A percentile compares a stretch with the other conserved stretches of the same genome.
Evolutionary conservation across 2,329 filamentous ascomycete species (phyloP).

Genomic region (Curvularia sp.): DNA sequence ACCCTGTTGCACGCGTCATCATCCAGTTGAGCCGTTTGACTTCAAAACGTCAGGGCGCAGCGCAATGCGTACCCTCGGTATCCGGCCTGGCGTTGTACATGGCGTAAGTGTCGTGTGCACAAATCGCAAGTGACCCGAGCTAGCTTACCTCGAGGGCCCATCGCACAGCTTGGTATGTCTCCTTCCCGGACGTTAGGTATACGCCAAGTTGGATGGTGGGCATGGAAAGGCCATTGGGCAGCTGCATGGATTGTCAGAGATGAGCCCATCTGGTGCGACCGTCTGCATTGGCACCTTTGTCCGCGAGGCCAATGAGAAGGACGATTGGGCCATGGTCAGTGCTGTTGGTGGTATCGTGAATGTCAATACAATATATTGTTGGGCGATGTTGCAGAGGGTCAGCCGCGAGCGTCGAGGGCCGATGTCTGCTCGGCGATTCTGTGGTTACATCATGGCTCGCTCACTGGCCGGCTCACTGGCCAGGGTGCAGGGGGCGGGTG

Average conservation of each 20-base stretch:
- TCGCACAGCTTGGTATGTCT: constrained; percentile 65
- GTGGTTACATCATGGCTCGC: constrained; percentile 34
- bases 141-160: constrained; percentile 62
- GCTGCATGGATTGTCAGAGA: constrained; percentile 37
- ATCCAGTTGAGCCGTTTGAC: constrained; percentile 32
- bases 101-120: constrained; percentile 19
- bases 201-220: constrained; percentile 77
- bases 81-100: constrained; percentile 48
- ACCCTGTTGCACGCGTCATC: constrained; percentile 47
- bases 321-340: constrained; percentile 41
- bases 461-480: neutral
- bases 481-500: neutral
- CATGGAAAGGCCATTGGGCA: constrained; percentile 69
- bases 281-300: constrained; percentile 42
- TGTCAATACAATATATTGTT: constrained; percentile 25
- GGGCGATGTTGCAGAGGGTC: constrained; percentile 34
- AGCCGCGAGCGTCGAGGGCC: constrained; percentile 26
- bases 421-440: constrained; percentile 31
- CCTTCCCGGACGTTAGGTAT: constrained; percentile 71
- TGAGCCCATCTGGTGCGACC: constrained; percentile 11
- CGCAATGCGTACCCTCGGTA: constrained; percentile 52
- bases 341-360: constrained; percentile 20
- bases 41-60: neutral
- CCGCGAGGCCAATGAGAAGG: constrained; percentile 54
- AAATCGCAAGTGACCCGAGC: constrained; percentile 12